A percentile compares a stretch with the other conserved stretches of the same genome.
Conservation (phyloP, 1,284 basidiomycete genomes). For the Stygiomarasmius scandens region DNA sequence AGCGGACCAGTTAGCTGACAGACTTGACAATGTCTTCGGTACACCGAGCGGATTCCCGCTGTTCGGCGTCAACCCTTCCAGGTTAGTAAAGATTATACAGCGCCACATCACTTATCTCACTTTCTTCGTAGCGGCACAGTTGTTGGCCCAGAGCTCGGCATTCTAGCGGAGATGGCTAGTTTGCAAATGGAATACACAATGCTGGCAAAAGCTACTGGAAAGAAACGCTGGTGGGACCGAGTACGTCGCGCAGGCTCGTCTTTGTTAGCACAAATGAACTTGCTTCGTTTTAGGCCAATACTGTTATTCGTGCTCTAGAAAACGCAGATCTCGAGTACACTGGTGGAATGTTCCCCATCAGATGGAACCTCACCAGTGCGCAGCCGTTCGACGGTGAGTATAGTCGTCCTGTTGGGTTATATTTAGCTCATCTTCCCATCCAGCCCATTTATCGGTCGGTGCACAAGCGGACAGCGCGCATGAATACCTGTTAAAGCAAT, state of each 20-base stretch:
- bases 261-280: neutral
- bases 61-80: conserved; percentile 50
- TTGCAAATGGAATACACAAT: conserved; percentile 63
- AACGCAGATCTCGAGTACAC: conserved; percentile 43
- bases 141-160: conserved; percentile 36
- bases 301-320: conserved; percentile 51
- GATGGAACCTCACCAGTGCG: conserved; percentile 50
- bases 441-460: conserved; percentile 61
- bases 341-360: conserved; percentile 58
- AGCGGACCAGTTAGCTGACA: conserved; percentile 55
- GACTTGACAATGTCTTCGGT: conserved; percentile 54
- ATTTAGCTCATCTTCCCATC: neutral
- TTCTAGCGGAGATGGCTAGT: conserved; percentile 59
- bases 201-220: conserved; percentile 56
- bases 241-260: conserved; percentile 34
- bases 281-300: conserved; percentile 44
- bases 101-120: neutral
- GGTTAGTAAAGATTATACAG: conserved; percentile 34
- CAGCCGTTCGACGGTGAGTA: conserved; percentile 39
- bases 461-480: conserved; percentile 71
- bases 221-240: conserved; percentile 45
- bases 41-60: conserved; percentile 51
- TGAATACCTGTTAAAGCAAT: conserved; percentile 78
- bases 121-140: conserved; percentile 27
- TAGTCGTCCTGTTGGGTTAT: neutral